Percentiles rank a stretch among this genome's conserved stretches.
These are phyloP conservation scores for Candida insectalens DNA, from an alignment of 805 yeast species.

Conservation along the genomic window DNA sequence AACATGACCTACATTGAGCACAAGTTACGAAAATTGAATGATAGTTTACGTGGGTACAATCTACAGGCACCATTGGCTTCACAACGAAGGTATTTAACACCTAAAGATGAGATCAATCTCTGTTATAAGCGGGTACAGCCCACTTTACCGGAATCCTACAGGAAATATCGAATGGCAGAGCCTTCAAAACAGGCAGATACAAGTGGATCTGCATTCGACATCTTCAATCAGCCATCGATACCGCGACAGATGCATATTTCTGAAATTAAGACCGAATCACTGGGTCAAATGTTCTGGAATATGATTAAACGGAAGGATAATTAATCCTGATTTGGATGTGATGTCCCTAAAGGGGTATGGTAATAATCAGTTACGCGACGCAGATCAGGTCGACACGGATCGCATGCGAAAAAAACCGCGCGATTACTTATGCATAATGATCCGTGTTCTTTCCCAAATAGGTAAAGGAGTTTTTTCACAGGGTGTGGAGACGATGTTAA, in stretches of 20 bases:
- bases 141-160: conserved; percentile 12
- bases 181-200: conserved; percentile 9
- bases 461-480: too few relatives aligned
- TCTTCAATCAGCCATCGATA: conserved; percentile 2
- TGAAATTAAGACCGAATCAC: conserved; percentile 22
- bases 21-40: conserved; percentile 33
- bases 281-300: conserved; percentile 18
- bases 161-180: conserved; percentile 13
- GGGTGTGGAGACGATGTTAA: too few relatives aligned
- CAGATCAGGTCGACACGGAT: too few relatives aligned
- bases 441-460: too few relatives aligned
- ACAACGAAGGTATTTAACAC: conserved; percentile 40
- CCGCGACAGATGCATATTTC: conserved; percentile 15
- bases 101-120: conserved; percentile 32
- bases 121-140: conserved; percentile 27
- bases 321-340: too few relatives aligned
- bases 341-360: too few relatives aligned
- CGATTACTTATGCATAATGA: too few relatives aligned
- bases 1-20: conserved; percentile 20
- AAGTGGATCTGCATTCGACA: neutral
- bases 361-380: too few relatives aligned
- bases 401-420: too few relatives aligned
- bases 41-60: conserved; percentile 45
- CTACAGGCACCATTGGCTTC: conserved; percentile 55
- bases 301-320: conserved; percentile 9